Percentiles rank a stretch among this genome's conserved stretches.
phyloP scores from a whole-genome alignment of 257 asterid genomes.

The Jacaranda mimosifolia region DNA sequence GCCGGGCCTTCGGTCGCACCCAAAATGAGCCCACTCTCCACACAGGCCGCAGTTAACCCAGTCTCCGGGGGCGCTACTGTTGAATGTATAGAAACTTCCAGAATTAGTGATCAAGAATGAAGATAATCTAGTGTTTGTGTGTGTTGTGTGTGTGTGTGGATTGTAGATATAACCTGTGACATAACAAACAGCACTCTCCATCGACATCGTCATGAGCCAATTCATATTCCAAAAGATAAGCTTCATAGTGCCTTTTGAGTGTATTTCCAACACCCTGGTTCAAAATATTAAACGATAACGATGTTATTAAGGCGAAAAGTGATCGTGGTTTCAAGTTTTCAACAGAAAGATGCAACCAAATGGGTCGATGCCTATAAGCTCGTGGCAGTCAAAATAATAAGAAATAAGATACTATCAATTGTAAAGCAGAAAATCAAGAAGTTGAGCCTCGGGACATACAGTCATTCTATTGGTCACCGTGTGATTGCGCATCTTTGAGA shows the following conservation, averaged over 20 bases:
- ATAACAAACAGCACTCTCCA: conserved; percentile 97
- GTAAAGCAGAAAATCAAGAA: conserved; percentile 7
- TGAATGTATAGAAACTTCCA: conserved; percentile 19
- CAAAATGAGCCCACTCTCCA: conserved; percentile 99
- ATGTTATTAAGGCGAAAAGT: background rate
- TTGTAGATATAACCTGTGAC: conserved; percentile 73
- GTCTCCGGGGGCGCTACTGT: conserved; percentile 99
- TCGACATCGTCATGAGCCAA: conserved; percentile 98
- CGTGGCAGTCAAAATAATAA: background rate
- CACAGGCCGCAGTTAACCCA: conserved; percentile 99
- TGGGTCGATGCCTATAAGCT: background rate
- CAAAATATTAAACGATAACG: conserved; percentile 14
- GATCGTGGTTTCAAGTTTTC: background rate
- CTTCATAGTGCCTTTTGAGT: conserved; percentile 94
- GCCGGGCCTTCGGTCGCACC: conserved; percentile 95
- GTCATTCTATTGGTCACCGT: conserved; percentile 97
- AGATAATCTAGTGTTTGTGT: too few species aligned
- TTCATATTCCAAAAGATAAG: conserved; percentile 96
- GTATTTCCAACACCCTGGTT: conserved; percentile 98
- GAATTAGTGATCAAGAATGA: background rate
- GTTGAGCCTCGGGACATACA: conserved; percentile 48
- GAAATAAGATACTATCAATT: background rate
- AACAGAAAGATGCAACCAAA: too few species aligned
- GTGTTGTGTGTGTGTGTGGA: too few species aligned
- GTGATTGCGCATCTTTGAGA: conserved; percentile 99